These are phyloP conservation scores for Barnettozyma hawaiiensis DNA, from an alignment of 1,139 yeast genomes.

Conservation along the genomic window DNA sequence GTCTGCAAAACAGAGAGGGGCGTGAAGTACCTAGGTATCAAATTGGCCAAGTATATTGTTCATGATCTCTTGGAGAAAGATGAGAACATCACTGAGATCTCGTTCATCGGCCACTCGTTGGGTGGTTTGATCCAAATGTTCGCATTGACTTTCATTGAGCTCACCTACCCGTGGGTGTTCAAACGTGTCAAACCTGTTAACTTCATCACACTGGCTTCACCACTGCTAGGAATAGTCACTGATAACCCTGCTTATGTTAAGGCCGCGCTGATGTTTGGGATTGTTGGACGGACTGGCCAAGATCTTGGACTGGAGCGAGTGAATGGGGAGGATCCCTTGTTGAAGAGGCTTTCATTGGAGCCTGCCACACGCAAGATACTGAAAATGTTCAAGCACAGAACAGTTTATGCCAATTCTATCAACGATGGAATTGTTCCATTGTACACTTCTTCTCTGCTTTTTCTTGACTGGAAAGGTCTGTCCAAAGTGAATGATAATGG, in stretches of 20 bases:
- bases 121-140: conserved; percentile 91
- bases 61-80: conserved; percentile 42
- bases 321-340: conserved; percentile 47
- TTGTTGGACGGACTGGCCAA: conserved; percentile 91
- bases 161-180: conserved; percentile 71
- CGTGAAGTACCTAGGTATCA: conserved; percentile 74
- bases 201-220: conserved; percentile 82
- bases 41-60: conserved; percentile 73
- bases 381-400: conserved; percentile 55
- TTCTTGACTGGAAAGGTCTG: conserved; percentile 55
- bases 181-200: conserved; percentile 64
- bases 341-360: conserved; percentile 72
- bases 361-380: conserved; percentile 62
- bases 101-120: conserved; percentile 87
- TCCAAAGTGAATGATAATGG: conserved; percentile 60
- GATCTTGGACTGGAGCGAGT: conserved; percentile 66
- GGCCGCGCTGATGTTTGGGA: conserved; percentile 78
- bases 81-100: conserved; percentile 50
- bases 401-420: conserved; percentile 34
- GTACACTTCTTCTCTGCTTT: conserved; percentile 77
- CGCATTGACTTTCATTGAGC: conserved; percentile 76
- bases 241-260: conserved; percentile 89
- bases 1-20: conserved; percentile 91
- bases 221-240: conserved; percentile 73
- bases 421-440: conserved; percentile 90